Conservation (phyloP, 2,329 filamentous ascomycete genomes). For the Raffaelea arxii region DNA sequence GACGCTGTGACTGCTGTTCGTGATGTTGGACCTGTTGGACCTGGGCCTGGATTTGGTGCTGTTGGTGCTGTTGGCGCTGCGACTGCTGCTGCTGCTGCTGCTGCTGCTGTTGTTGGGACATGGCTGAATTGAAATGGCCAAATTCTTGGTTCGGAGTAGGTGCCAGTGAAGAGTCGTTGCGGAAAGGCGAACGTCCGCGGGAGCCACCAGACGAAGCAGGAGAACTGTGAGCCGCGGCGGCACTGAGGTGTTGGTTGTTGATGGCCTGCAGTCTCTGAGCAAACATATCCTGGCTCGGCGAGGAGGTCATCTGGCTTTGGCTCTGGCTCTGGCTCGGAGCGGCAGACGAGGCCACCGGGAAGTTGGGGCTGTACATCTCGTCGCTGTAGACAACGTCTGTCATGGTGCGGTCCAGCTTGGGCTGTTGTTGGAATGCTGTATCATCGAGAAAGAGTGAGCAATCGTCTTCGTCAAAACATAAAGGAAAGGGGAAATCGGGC, state of each 20-base stretch:
- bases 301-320: conserved; percentile 33
- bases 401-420: conserved; percentile 78
- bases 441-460: conserved; percentile 55
- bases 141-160: conserved; percentile 36
- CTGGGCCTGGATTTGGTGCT: conserved; percentile 32
- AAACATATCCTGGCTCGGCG: conserved; percentile 53
- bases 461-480: conserved; percentile 21
- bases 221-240: conserved; percentile 39
- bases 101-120: conserved; percentile 31
- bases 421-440: conserved; percentile 47
- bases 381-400: conserved; percentile 79
- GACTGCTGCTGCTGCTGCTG: conserved; percentile 31
- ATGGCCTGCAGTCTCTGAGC: conserved; percentile 69
- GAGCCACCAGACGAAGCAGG: conserved; percentile 32
- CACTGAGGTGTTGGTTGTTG: conserved; percentile 61
- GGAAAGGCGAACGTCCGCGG: conserved; percentile 73
- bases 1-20: conserved; percentile 30
- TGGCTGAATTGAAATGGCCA: conserved; percentile 14
- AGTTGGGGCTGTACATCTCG: conserved; percentile 69
- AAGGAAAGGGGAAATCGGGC: conserved; percentile 4
- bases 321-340: conserved; percentile 38
- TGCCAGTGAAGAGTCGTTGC: conserved; percentile 56
- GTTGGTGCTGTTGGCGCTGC: conserved; percentile 51
- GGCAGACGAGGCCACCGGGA: conserved; percentile 47
- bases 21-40: conserved; percentile 31